Evolutionary conservation across 129 eudicot genomes (phyloP).

Genomic region (Calendula officinalis): DNA sequence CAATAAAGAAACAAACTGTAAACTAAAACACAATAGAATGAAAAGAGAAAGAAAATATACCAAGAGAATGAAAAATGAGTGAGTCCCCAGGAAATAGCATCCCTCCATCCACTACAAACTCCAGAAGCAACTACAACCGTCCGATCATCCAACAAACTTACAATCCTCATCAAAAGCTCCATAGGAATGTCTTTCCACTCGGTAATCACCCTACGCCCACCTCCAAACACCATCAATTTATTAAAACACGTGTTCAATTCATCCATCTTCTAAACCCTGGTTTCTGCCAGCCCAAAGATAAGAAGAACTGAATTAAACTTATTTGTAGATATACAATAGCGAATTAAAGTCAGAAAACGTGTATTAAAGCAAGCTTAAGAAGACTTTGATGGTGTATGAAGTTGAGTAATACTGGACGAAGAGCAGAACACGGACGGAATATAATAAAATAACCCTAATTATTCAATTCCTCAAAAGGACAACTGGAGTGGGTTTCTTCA

Average conservation of each 20-base stretch:
- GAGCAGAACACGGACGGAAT: constrained; percentile 4
- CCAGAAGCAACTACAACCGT: constrained; percentile 75
- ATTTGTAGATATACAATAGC: not conserved
- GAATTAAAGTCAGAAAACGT: constrained; percentile 3
- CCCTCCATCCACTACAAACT: constrained; percentile 97
- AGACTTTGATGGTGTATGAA: constrained; percentile 15
- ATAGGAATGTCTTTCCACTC: constrained; percentile 94
- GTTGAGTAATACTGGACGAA: constrained; percentile 8
- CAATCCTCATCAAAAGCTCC: constrained; percentile 73
- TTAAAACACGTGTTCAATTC: constrained; percentile 46
- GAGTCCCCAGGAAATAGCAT: constrained; percentile 76
- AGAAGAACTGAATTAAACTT: not conserved
- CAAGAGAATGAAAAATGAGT: constrained; percentile 81
- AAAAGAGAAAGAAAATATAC: constrained; percentile 33
- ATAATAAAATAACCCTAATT: not conserved
- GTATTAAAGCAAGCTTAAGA: constrained; percentile 25
- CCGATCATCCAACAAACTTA: constrained; percentile 70
- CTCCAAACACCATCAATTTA: constrained; percentile 48
- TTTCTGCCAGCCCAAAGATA: constrained; percentile 8
- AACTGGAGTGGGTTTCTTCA: constrained; percentile 17
- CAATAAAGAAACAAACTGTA: too few relatives aligned
- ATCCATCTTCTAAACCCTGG: constrained; percentile 11
- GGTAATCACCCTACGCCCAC: constrained; percentile 39
- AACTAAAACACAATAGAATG: too few relatives aligned
- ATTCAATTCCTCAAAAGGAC: constrained; percentile 5